These are phyloP conservation scores for Suillus decipiens DNA, from an alignment of 768 basidiomycete genomes.

Conservation along the genomic window DNA sequence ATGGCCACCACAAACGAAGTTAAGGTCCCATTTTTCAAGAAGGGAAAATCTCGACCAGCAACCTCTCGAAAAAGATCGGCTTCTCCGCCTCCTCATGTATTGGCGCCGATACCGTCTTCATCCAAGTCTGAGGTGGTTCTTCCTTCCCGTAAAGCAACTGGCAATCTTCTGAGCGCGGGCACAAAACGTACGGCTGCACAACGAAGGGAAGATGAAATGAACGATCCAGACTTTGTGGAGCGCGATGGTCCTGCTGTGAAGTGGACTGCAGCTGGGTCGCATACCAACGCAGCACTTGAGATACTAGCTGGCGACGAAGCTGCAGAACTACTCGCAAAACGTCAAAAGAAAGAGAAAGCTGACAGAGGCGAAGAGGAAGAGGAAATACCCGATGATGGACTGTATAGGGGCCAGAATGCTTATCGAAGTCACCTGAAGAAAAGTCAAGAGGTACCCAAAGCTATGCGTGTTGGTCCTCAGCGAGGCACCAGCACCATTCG, in stretches of 20 bases:
- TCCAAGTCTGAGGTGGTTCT: conserved; percentile 74
- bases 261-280: conserved; percentile 78
- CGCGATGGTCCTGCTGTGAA: conserved; percentile 63
- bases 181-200: conserved; percentile 63
- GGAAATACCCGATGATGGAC: conserved; percentile 74
- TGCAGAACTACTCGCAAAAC: conserved; percentile 73
- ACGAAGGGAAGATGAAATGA: conserved; percentile 48
- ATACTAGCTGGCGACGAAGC: conserved; percentile 84
- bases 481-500: conserved; percentile 79
- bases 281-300: conserved; percentile 69
- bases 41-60: conserved; percentile 75
- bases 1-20: conserved; percentile 39
- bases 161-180: conserved; percentile 77
- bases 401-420: conserved; percentile 83
- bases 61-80: conserved; percentile 74
- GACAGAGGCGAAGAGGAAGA: conserved; percentile 54
- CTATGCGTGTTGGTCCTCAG: conserved; percentile 84
- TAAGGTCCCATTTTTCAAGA: conserved; percentile 88
- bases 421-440: conserved; percentile 83
- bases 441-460: conserved; percentile 81
- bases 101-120: conserved; percentile 24
- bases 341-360: conserved; percentile 54
- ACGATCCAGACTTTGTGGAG: conserved; percentile 58
- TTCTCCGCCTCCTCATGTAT: conserved; percentile 46
- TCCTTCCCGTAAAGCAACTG: conserved; percentile 65